Evolutionary conservation across 2,329 filamentous ascomycete genomes (phyloP), one percentile per base, ranked within the genome.

Genomic region (Penicillium sp.): DNA sequence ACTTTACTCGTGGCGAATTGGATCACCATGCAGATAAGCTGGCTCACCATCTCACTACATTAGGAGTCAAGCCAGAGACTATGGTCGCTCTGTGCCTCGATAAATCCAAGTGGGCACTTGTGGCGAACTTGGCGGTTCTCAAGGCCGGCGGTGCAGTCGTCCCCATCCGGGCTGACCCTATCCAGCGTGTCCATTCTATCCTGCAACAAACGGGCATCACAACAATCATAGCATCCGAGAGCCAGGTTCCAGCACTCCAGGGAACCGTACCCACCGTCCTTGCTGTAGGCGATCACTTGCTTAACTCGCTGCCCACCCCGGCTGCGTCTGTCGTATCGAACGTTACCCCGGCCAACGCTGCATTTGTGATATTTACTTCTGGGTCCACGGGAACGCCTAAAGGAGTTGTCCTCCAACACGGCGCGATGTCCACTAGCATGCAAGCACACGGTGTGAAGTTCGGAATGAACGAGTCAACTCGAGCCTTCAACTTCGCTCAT

Each of bases 61-160:
- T 48, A 4, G 60, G 60, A 17, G 60, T 58, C 1, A 11, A 26
- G 4, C 23, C 19, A 5, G 55, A 58, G 8, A 19, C n/a, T 6
- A 52, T 62, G 49, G 44, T 62, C 9, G 49, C 60, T 3, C 44
- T 62, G 5, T 62, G 60, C 26, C 8, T 62, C 4, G 60, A 62
- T 19, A 57, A 57, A 15, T 58, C 54, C n/a, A 53, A 49, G 17
- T 62, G 60, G 60, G 50, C 60, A 2, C 17, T 54, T 5, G 54
- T 62, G 3, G 47, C 60, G 19, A 62, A 53, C 19, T 21, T 62
- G 2, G 60, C 60, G 0, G 60, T 54, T 35, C 45, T 58, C 29
- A 62, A 62, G 30, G 60, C 60, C 2, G 60, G 60, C 5, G 54
- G 45, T 21, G 54, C 58, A 11, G 58, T 60, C 3, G 58, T 60